These are phyloP conservation scores for Parietaria judaica DNA, from an alignment of 306 rosid genomes.

Conservation along the genomic window DNA sequence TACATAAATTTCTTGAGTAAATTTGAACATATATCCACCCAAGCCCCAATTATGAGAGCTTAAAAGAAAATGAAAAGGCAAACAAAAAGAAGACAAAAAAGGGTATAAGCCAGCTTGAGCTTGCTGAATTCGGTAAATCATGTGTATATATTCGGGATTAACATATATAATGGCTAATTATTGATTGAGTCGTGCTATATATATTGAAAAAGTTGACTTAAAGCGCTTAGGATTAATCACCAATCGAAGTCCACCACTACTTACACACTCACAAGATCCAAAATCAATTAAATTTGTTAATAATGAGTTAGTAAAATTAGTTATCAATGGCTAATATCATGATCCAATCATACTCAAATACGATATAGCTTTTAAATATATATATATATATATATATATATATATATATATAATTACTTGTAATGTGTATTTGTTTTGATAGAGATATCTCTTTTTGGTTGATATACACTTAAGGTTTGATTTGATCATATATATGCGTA, in stretches of 20 bases:
- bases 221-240: neutral
- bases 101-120: neutral
- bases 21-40: neutral
- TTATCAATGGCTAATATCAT: too few relatives aligned
- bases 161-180: neutral
- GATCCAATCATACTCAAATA: neutral
- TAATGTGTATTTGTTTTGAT: neutral
- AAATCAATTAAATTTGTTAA: neutral
- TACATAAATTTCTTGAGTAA: too few relatives aligned
- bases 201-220: constrained; percentile 1
- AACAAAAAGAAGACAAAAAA: neutral
- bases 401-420: neutral
- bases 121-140: constrained; percentile 3
- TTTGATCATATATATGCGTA: neutral
- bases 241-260: constrained; percentile 12
- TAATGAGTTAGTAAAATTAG: too few relatives aligned
- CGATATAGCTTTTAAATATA: neutral
- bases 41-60: neutral
- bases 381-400: neutral
- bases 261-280: constrained; percentile 1
- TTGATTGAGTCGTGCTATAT: neutral
- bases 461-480: constrained; percentile 3
- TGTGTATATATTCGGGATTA: neutral
- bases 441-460: neutral
- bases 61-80: neutral